Evolutionary conservation across 306 rosid genomes (phyloP).

Genomic region (Begonia loranthoides): DNA sequence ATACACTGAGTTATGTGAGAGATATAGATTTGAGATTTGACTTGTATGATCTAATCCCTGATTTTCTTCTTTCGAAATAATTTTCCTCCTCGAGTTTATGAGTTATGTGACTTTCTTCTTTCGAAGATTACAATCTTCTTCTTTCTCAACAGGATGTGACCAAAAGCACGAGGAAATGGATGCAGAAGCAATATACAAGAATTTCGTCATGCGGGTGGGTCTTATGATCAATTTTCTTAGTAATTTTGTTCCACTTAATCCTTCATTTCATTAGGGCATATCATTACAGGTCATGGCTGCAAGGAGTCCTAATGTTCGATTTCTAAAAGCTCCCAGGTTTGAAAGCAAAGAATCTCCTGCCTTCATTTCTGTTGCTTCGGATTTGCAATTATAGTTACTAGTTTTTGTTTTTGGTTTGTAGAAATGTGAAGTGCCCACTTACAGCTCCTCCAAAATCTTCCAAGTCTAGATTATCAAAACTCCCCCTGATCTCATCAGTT

Average conservation of each 20-base stretch:
- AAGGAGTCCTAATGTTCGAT: constrained; percentile 77
- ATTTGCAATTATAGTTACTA: not conserved
- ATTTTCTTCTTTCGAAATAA: not conserved
- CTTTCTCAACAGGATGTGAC: constrained; percentile 58
- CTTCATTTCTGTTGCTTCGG: not conserved
- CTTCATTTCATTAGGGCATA: constrained; percentile 8
- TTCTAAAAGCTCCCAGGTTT: constrained; percentile 52
- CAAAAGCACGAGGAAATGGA: constrained; percentile 73
- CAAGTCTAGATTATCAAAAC: constrained; percentile 57
- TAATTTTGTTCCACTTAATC: not conserved
- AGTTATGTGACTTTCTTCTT: too few species aligned
- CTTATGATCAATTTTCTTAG: constrained; percentile 1
- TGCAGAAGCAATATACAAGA: constrained; percentile 54
- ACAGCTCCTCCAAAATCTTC: constrained; percentile 74
- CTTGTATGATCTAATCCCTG: not conserved
- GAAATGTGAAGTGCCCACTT: constrained; percentile 59
- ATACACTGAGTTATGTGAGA: too few species aligned
- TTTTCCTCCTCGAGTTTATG: not conserved
- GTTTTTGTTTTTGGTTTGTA: constrained; percentile 15
- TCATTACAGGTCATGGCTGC: constrained; percentile 81
- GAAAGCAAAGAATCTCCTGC: not conserved
- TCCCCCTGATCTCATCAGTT: constrained; percentile 53
- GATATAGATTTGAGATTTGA: not conserved
- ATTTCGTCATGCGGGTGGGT: constrained; percentile 79
- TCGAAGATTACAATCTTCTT: not conserved